These are phyloP conservation scores for Ogataea paraovalis DNA, from an alignment of 805 yeast species.

Conservation along the genomic window DNA sequence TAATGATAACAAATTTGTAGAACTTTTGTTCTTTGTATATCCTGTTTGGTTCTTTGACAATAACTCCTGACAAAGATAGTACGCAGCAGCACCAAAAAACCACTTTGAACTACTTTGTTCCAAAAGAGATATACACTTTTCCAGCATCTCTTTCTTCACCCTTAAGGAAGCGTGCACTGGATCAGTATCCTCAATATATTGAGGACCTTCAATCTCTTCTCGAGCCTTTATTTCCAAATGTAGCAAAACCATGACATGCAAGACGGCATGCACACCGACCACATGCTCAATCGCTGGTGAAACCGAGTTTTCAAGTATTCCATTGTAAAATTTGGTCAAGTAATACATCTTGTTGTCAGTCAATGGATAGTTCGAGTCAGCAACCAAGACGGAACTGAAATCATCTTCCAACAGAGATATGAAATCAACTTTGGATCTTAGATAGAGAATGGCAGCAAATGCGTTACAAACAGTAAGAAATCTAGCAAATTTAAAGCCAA, in stretches of 20 bases:
- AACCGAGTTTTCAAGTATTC: conserved; percentile 11
- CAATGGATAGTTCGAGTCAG: conserved; percentile 16
- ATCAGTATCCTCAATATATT: conserved; percentile 1
- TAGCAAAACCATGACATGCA: conserved; percentile 27
- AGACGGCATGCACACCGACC: conserved; percentile 23
- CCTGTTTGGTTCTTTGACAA: conserved; percentile 6
- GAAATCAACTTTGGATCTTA: conserved; percentile 28
- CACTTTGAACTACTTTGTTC: conserved; percentile 21
- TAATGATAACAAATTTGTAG: conserved; percentile 14
- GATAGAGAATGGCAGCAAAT: conserved; percentile 23
- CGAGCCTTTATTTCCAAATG: conserved; percentile 26
- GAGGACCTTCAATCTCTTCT: conserved; percentile 8
- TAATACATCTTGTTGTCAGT: conserved; percentile 17
- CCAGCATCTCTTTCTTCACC: conserved; percentile 12
- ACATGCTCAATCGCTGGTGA: conserved; percentile 24
- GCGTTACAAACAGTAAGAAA: conserved; percentile 18
- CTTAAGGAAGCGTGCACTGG: neutral
- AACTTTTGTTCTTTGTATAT: neutral
- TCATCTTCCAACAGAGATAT: conserved; percentile 24
- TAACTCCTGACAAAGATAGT: conserved; percentile 21
- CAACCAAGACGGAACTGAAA: neutral
- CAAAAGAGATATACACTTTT: conserved; percentile 15
- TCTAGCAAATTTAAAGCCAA: conserved; percentile 12
- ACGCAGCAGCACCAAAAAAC: conserved; percentile 31
- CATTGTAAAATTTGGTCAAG: conserved; percentile 14